Evolutionary conservation across 148 eudicot species (phyloP), one percentile per base, ranked within the genome.

Genomic region (Chenopodium suecicum): DNA sequence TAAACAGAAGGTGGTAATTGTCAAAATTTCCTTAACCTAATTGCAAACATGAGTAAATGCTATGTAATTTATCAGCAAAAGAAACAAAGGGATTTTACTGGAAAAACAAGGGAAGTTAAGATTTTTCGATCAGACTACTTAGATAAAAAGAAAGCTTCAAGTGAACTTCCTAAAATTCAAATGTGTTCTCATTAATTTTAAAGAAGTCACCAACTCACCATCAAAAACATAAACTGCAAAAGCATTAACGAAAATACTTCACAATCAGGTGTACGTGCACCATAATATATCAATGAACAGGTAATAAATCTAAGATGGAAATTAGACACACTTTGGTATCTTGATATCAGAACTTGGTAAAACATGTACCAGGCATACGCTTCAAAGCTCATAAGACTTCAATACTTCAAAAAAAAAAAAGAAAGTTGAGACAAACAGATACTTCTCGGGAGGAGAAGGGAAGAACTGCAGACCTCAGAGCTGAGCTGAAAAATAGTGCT

Each of bases 401-500:
- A 17, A 56, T 14, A 2, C 62, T 14, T 41, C 6, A 37, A 37
- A 37, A 37, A 41, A 6, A 6, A 41, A 41, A 4, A 7, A 12
- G 17, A 32, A 31, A 79, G 4, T 52, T 6, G 31, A 73, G 41
- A 47, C 69, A 8, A 47, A 34, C 75, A 29, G 17, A 6, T 52
- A 12, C n/a, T 29, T 77, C 31, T 74, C 14, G 58, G 34, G 54
- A 34, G 23, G 25, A 52, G 27, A 31, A 50, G 4, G 69, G 32
- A 74, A 73, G 64, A 65, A 77, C 56, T 63, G 74, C 88, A 80
- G 27, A 96, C 99, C 99, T 96, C 82, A 96, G 46, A 66, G 94
- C 93, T 67, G 98, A 85, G 91, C 94, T 88, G 82, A 91, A 90
- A 85, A 90, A 84, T 23, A 96, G 87, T 9, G 91, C 82, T 31